phyloP scores from a whole-genome alignment of 2,329 filamentous ascomycete genomes.

The Aspergillus hiratsukae region DNA sequence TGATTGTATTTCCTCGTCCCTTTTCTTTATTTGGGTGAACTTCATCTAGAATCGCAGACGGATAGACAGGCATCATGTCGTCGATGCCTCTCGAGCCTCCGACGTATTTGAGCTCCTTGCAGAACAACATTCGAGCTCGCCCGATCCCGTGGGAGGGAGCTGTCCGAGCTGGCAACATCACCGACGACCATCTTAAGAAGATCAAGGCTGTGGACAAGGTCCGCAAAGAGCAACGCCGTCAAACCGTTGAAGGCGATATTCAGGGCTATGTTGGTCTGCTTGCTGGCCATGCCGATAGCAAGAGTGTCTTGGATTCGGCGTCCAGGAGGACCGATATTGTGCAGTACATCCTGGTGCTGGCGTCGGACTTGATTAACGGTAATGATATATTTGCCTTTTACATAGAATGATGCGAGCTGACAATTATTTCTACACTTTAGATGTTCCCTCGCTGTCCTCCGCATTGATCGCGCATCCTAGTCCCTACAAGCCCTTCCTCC shows the following conservation, averaged over 20 bases:
- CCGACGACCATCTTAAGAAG: slow-evolving; percentile 87
- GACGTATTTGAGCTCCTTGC: slow-evolving; percentile 79
- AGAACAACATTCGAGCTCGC: slow-evolving; percentile 94
- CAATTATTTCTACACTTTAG: slow-evolving; percentile 44
- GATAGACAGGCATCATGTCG: slow-evolving; percentile 10
- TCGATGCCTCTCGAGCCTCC: slow-evolving; percentile 88
- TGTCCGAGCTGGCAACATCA: slow-evolving; percentile 87
- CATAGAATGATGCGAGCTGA: background rate
- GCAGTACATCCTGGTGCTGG: slow-evolving; percentile 88
- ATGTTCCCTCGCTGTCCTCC: slow-evolving; percentile 71
- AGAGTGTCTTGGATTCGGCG: slow-evolving; percentile 79
- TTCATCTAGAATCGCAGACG: slow-evolving; percentile 1
- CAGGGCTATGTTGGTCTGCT: slow-evolving; percentile 77
- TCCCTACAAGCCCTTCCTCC: slow-evolving; percentile 72
- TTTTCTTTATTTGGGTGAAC: too few relatives aligned
- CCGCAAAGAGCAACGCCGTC: slow-evolving; percentile 81
- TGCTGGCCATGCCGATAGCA: slow-evolving; percentile 61
- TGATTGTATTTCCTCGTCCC: background rate
- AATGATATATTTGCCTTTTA: slow-evolving; percentile 16
- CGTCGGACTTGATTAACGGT: slow-evolving; percentile 85
- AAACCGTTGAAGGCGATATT: slow-evolving; percentile 74
- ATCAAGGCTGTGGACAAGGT: slow-evolving; percentile 97
- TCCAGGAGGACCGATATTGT: slow-evolving; percentile 84
- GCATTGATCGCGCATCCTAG: slow-evolving; percentile 68
- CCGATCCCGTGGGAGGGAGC: slow-evolving; percentile 98